A percentile compares a stretch with the other conserved stretches of the same genome.
Evolutionary conservation across 352 stramenopile species (phyloP).

Genomic region (Plasmopara halstedii): DNA sequence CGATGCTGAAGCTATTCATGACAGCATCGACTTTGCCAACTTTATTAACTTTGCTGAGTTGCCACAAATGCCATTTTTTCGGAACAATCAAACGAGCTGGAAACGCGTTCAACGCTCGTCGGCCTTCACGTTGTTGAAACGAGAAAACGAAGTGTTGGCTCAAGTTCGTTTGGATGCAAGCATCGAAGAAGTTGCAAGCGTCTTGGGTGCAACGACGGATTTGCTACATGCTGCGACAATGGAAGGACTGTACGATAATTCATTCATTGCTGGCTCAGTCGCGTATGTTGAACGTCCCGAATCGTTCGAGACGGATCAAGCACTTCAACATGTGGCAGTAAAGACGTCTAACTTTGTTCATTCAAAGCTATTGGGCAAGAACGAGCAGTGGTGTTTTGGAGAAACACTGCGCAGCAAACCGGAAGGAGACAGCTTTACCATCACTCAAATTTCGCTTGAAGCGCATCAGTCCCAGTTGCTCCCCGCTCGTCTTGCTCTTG

Average conservation of each 20-base stretch:
- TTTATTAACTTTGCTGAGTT: slow-evolving; percentile 15
- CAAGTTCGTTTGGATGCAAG: slow-evolving; percentile 17
- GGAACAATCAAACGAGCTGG: slow-evolving; percentile 9
- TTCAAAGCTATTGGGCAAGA: slow-evolving; percentile 24
- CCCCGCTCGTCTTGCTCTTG: slow-evolving; percentile 9
- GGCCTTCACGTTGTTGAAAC: slow-evolving; percentile 17
- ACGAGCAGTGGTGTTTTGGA: slow-evolving; percentile 37
- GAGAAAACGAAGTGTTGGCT: slow-evolving; percentile 19
- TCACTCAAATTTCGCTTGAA: slow-evolving; percentile 16
- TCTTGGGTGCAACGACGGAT: slow-evolving; percentile 13
- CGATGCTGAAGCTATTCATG: slow-evolving; percentile 11
- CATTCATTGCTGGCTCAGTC: slow-evolving; percentile 25
- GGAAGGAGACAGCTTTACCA: slow-evolving; percentile 12
- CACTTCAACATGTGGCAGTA: slow-evolving; percentile 14
- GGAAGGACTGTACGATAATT: slow-evolving; percentile 26
- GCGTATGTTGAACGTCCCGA: slow-evolving; percentile 13
- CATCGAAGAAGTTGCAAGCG: slow-evolving; percentile 25
- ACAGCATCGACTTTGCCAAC: slow-evolving; percentile 12
- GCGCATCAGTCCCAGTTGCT: slow-evolving; percentile 3
- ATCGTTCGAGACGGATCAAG: neutral
- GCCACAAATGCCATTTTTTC: slow-evolving; percentile 2
- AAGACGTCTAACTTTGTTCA: slow-evolving; percentile 31
- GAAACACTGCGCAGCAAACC: slow-evolving; percentile 19
- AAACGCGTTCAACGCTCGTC: slow-evolving; percentile 16
- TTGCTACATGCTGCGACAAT: slow-evolving; percentile 19